Percentiles rank a stretch among this genome's conserved stretches.
phyloP scores from a whole-genome alignment of 257 asterid species.

The Solanum rostratum region DNA sequence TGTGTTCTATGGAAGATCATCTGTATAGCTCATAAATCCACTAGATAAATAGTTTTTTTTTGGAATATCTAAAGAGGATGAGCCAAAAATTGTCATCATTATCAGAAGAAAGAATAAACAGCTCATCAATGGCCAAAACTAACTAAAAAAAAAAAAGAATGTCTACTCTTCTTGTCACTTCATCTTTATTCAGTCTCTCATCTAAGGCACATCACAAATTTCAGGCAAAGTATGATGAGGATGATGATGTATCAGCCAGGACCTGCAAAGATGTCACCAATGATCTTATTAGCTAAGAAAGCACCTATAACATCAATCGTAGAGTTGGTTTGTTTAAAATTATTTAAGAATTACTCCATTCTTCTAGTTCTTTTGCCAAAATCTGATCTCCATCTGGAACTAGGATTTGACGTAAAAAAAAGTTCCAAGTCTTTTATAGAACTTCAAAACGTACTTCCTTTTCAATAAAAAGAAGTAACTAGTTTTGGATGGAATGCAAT shows the following conservation, averaged over 20 bases:
- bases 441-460: not conserved
- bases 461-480: not conserved
- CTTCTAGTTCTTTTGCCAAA: not conserved
- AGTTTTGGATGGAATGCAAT: not conserved
- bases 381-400: not conserved
- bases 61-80: not conserved
- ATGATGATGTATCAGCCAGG: conserved; percentile 88
- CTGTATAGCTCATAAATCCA: conserved; percentile 68
- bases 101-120: not conserved
- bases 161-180: not conserved
- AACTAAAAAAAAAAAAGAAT: not conserved
- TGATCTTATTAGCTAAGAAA: not conserved
- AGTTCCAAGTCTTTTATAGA: not conserved
- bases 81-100: not conserved
- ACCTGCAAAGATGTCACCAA: conserved; percentile 46
- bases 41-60: conserved; percentile 7
- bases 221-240: conserved; percentile 97
- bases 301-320: not conserved
- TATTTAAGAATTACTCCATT: not conserved
- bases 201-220: not conserved
- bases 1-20: conserved; percentile 66
- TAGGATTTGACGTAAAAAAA: not conserved
- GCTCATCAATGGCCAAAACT: not conserved
- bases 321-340: not conserved
- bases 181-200: not conserved